Evolutionary conservation across 1,284 basidiomycete genomes (phyloP), one percentile per base, ranked within the genome.

Genomic region (Fomitopsis pinicola): DNA sequence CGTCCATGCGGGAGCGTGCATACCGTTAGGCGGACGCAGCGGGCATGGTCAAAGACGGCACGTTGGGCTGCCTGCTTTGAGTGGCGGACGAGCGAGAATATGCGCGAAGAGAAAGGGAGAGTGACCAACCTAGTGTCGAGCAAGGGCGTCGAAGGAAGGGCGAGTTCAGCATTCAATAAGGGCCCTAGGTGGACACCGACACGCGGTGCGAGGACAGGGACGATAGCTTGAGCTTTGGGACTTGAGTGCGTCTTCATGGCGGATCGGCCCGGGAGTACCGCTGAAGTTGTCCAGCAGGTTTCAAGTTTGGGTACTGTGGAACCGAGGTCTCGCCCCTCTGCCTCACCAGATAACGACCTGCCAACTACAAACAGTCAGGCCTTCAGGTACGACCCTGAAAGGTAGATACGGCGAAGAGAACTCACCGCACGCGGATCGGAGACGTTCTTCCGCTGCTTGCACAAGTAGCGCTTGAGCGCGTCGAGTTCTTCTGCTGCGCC

Each of bases 381-480:
- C 68, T 86, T 60, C 35, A 65, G 50, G 56, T 60, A 59, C 35
- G 60, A 50, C n/a, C 44, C 44, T 61, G 28, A 19, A 17, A 6
- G 54, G 60, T 8, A 26, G 59, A 5, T 14, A 9, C 5, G 22
- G 2, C 22, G 26, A 19, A 45, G 9, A 40, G 57, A n/a, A 81
- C 88, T 69, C 69, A 96, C 94, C 59, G 90, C 85, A 55, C 86
- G 83, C 30, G 93, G 92, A 73, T 97, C 94, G 65, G 97, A 85
- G 60, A 97, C 92, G 69, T 97, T 97, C 80, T 95, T 95, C 72
- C 92, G 86, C 75, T 95, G 91, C 77, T 95, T 95, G 66, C 91
- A 82, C 62, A 97, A 74, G 73, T 69, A n/a, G n/a, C n/a, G n/a
- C n/a, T n/a, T n/a, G n/a, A n/a, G n/a, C n/a, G n/a, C n/a, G 56